Conservation (phyloP, 306 rosid species). For the Dryas drummondii region DNA sequence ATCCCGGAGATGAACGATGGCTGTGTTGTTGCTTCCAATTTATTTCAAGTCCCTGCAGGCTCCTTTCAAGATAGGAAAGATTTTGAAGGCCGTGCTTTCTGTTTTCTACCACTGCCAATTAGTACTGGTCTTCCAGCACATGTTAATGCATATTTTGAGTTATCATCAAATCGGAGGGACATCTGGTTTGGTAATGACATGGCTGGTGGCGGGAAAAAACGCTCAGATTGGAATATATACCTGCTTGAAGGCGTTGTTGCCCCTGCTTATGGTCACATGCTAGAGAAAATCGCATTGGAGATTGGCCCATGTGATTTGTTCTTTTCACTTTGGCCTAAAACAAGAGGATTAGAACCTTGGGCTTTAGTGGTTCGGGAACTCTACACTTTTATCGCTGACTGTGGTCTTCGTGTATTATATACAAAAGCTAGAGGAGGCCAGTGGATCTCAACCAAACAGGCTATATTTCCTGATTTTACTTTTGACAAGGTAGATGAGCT, state of each 20-base stretch:
- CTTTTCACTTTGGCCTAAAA: conserved; percentile 90
- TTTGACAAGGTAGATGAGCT: conserved; percentile 68
- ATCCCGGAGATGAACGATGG: conserved; percentile 36
- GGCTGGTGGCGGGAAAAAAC: conserved; percentile 97
- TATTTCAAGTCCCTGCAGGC: conserved; percentile 47
- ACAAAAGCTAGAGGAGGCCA: conserved; percentile 96
- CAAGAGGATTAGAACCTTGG: conserved; percentile 87
- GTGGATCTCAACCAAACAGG: conserved; percentile 88
- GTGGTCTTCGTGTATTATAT: conserved; percentile 63
- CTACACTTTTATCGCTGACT: conserved; percentile 69
- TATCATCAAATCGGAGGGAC: conserved; percentile 97
- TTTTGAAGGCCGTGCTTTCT: conserved; percentile 93
- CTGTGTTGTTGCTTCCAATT: conserved; percentile 38
- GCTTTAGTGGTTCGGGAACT: conserved; percentile 69
- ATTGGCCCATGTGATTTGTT: conserved; percentile 77
- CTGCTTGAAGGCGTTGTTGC: conserved; percentile 93
- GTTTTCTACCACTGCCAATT: conserved; percentile 88
- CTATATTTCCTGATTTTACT: conserved; percentile 91
- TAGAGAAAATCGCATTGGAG: conserved; percentile 84
- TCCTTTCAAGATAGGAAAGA: conserved; percentile 44
- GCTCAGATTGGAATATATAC: conserved; percentile 95
- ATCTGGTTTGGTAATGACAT: conserved; percentile 98
- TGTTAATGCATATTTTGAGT: conserved; percentile 90
- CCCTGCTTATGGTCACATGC: conserved; percentile 89
- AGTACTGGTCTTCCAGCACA: conserved; percentile 92